Conservation (phyloP, 495 filamentous ascomycete species). For the Aspergillus bridgeri region DNA sequence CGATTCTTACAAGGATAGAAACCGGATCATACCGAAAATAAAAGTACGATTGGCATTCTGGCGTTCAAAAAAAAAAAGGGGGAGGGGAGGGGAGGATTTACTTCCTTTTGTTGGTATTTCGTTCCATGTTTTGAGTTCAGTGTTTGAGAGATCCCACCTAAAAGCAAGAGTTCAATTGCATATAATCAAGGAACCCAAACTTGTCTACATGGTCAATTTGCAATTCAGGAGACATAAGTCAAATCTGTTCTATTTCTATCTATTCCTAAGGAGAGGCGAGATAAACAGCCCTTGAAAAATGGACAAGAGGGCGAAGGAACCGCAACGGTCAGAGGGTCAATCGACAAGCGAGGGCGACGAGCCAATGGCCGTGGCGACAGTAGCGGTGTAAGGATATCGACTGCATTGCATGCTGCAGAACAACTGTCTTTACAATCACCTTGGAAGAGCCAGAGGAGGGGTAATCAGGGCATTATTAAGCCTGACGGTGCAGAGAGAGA, state of each 20-base stretch:
- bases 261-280: too few species aligned
- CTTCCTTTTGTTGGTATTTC: background rate
- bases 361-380: conserved; percentile 8
- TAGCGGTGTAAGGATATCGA: conserved; percentile 14
- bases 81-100: too few species aligned
- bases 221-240: too few species aligned
- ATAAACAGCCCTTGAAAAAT: too few species aligned
- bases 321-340: background rate
- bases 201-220: background rate
- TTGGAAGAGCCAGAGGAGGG: background rate
- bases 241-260: too few species aligned
- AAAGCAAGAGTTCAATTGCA: background rate
- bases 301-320: background rate
- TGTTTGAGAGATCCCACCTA: background rate
- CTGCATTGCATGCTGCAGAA: background rate
- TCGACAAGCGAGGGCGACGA: background rate
- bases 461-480: background rate
- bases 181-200: background rate
- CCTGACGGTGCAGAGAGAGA: background rate
- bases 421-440: background rate
- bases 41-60: background rate
- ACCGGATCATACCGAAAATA: background rate
- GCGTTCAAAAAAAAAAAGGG: background rate
- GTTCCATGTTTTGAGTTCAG: background rate
- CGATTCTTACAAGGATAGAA: background rate